These are phyloP conservation scores for Diaporthe vexans DNA, from an alignment of 2,329 filamentous ascomycete genomes.

Conservation along the genomic window DNA sequence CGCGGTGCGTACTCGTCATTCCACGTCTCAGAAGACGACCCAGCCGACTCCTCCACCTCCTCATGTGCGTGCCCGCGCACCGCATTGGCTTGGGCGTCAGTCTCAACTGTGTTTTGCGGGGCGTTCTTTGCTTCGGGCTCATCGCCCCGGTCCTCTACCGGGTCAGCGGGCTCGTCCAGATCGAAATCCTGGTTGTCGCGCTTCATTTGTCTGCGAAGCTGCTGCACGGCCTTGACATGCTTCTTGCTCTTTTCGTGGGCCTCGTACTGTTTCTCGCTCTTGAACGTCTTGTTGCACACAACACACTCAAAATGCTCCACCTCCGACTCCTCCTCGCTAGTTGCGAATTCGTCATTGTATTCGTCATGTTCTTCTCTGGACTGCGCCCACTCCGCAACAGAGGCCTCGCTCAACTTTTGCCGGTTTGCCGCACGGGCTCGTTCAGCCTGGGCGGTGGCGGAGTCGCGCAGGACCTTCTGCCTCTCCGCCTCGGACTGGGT, in stretches of 20 bases:
- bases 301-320: constrained; percentile 79
- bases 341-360: constrained; percentile 69
- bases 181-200: constrained; percentile 79
- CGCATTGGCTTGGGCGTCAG: neutral
- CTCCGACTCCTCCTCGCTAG: constrained; percentile 68
- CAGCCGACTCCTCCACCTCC: constrained; percentile 26
- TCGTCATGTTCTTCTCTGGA: constrained; percentile 66
- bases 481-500: constrained; percentile 84
- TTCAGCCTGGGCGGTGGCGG: constrained; percentile 86
- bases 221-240: constrained; percentile 87
- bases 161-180: constrained; percentile 49
- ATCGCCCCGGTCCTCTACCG: neutral
- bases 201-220: constrained; percentile 85
- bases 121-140: neutral
- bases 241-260: constrained; percentile 98
- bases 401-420: constrained; percentile 76
- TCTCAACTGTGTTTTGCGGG: neutral
- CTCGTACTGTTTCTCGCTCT: constrained; percentile 92
- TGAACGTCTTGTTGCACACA: constrained; percentile 83
- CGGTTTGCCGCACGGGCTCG: constrained; percentile 85
- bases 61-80: constrained; percentile 19
- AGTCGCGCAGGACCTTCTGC: constrained; percentile 81
- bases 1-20: constrained; percentile 64
- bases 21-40: constrained; percentile 35
- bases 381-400: constrained; percentile 82